phyloP scores from a whole-genome alignment of 169 alveolate genomes.

The Theileria annulata region DNA sequence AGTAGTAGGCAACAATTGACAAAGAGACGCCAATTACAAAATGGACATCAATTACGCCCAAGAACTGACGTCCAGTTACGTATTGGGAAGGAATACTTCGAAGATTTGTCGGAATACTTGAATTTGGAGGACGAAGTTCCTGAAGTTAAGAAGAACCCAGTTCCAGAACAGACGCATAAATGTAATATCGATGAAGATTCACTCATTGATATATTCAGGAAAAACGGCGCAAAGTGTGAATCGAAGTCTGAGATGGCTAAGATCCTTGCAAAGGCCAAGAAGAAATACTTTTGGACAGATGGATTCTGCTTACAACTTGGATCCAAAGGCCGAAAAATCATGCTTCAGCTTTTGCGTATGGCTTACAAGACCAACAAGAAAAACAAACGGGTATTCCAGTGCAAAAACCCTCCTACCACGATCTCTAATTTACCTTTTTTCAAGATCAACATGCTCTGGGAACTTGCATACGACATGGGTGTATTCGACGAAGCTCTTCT shows the following conservation, averaged over 20 bases:
- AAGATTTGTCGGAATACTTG: not conserved
- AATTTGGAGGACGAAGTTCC: not conserved
- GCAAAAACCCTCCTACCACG: slow-evolving; percentile 66
- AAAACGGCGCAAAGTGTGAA: not conserved
- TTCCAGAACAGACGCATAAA: not conserved
- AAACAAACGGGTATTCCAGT: slow-evolving; percentile 32
- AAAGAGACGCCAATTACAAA: not conserved
- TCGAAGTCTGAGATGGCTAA: not conserved
- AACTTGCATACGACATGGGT: slow-evolving; percentile 55
- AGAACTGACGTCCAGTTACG: not conserved
- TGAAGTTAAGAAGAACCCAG: not conserved
- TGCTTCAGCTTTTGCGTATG: slow-evolving; percentile 61
- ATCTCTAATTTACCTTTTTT: slow-evolving; percentile 62
- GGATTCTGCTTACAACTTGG: slow-evolving; percentile 69
- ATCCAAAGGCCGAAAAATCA: slow-evolving; percentile 61
- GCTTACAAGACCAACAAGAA: slow-evolving; percentile 49
- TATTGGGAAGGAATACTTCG: not conserved
- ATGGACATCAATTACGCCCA: not conserved
- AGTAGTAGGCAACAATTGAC: not conserved
- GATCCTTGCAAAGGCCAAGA: not conserved
- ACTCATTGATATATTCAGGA: not conserved
- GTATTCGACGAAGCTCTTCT: slow-evolving; percentile 60
- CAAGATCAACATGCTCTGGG: slow-evolving; percentile 63
- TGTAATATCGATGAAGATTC: not conserved
- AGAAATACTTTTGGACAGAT: slow-evolving; percentile 55